Conservation (phyloP, 2,329 filamentous ascomycete genomes). For the Macrophomina pseudophaseolina region DNA sequence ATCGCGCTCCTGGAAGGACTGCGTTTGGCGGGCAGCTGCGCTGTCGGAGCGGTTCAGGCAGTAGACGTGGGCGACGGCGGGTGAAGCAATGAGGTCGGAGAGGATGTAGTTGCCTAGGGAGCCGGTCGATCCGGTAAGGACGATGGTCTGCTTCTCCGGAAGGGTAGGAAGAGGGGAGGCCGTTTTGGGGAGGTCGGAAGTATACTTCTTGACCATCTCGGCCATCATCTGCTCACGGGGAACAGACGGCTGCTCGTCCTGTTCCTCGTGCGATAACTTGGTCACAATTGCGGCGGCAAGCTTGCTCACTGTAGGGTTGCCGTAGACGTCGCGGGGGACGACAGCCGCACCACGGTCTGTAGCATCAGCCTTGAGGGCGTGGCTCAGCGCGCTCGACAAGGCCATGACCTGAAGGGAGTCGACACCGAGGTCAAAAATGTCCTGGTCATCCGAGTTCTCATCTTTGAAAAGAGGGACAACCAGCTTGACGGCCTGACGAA, state of each 20-base stretch:
- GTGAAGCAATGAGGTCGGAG: conserved; percentile 25
- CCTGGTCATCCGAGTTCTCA: conserved; percentile 27
- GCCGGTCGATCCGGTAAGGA: conserved; percentile 31
- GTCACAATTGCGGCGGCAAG: conserved; percentile 31
- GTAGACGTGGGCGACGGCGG: conserved; percentile 26
- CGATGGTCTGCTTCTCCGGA: conserved; percentile 25
- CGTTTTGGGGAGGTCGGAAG: conserved; percentile 29
- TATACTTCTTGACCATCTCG: conserved; percentile 39
- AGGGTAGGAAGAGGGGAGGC: neutral
- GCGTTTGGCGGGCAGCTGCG: neutral
- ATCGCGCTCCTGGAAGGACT: conserved; percentile 13
- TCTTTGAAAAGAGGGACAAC: conserved; percentile 16
- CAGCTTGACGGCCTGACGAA: conserved; percentile 28
- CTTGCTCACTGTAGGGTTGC: conserved; percentile 37
- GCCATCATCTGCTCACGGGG: conserved; percentile 34
- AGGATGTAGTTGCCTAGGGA: conserved; percentile 30
- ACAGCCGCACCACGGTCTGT: conserved; percentile 24
- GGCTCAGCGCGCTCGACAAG: conserved; percentile 31
- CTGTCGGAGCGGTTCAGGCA: conserved; percentile 28
- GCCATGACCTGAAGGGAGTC: conserved; percentile 42
- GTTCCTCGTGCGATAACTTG: conserved; percentile 1
- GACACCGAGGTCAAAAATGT: conserved; percentile 40
- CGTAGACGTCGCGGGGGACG: conserved; percentile 39
- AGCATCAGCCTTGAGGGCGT: conserved; percentile 28
- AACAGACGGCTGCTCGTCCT: conserved; percentile 5